A percentile compares a stretch with the other conserved stretches of the same genome.
Evolutionary conservation across 345 rosid genomes (phyloP).

Genomic region (Pugionium cornutum): DNA sequence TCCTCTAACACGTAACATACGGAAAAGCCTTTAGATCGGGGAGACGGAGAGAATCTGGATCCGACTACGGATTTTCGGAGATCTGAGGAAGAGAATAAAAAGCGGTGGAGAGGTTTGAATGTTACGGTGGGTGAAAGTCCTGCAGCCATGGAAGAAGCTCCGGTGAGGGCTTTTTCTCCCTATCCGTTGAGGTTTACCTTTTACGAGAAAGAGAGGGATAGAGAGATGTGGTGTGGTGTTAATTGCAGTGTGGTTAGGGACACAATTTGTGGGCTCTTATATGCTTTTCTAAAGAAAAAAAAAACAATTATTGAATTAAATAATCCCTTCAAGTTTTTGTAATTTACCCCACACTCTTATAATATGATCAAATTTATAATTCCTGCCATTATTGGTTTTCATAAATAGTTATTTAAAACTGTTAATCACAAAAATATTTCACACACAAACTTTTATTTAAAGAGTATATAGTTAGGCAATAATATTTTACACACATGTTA

Average conservation of each 20-base stretch:
- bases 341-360: no score
- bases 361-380: no score
- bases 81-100: conserved; percentile 33
- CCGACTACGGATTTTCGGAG: conserved; percentile 41
- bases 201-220: neutral
- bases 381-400: no score
- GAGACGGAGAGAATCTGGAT: conserved; percentile 36
- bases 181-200: neutral
- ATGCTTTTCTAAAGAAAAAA: no score
- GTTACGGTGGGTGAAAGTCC: conserved; percentile 53
- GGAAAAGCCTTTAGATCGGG: conserved; percentile 37
- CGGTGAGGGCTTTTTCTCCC: neutral
- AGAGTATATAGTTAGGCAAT: no score
- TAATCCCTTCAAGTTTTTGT: no score
- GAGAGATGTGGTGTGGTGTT: conserved; percentile 15
- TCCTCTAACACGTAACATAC: conserved; percentile 70
- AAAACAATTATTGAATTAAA: no score
- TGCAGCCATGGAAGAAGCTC: conserved; percentile 60
- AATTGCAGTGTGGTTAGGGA: conserved; percentile 40
- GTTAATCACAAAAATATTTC: no score
- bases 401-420: no score
- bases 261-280: conserved; percentile 31
- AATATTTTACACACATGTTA: no score
- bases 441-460: no score
- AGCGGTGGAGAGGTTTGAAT: conserved; percentile 45